Base-by-base conservation (phyloP, 73 alveolate genomes). In the Paramecium sexaurelia region DNA sequence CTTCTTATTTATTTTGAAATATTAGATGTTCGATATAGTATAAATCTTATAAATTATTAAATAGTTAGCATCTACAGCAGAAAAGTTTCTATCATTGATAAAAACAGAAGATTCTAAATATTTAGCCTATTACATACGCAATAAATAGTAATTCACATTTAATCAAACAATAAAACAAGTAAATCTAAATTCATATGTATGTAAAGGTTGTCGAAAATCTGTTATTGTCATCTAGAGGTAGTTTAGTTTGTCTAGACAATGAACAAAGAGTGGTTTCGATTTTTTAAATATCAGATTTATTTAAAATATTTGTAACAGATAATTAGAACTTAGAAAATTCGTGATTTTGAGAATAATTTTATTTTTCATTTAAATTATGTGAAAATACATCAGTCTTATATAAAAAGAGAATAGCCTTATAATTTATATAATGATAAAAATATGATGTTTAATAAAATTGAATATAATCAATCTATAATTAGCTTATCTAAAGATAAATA, bases 1-100 rank as follows among this genome's bases (percentile, higher is more conserved):
- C 41, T 78, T 78, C 71, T 3, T 78, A 39, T 78, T 78, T 22
- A 78, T 78, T 24, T 13, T 78, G 33, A 78, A 78, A 78, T 78
- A 78, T 45, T 78, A 78, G 73, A 78, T 78, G 73, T 78, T 78
- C 13, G 90, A 78, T 33, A 78, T 78, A 40, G 90, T 78, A 67
- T 22, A 29, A 29, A 4, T 45, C 8, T 19, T 41, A 40, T 71
- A 35, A 71, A 19, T 22, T 7, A 41, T 45, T 17, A 24, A 43
- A 9, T 41, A 78, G 90, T 78, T 78, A 78, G 43, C 75, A 40
- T 37, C 35, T 17, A 17, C 90, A 40, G 75, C 90, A 19, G 71
- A 40, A 6, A 17, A 19, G 26, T 78, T 39, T 33, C 41, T 78
- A 33, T 20, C 33, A 41, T 43, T 78, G 9, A 20, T 78, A 3